A percentile compares a stretch with the other conserved stretches of the same genome.
phyloP scores from a whole-genome alignment of 352 stramenopile genomes.

The Phytophthora podocarpi region DNA sequence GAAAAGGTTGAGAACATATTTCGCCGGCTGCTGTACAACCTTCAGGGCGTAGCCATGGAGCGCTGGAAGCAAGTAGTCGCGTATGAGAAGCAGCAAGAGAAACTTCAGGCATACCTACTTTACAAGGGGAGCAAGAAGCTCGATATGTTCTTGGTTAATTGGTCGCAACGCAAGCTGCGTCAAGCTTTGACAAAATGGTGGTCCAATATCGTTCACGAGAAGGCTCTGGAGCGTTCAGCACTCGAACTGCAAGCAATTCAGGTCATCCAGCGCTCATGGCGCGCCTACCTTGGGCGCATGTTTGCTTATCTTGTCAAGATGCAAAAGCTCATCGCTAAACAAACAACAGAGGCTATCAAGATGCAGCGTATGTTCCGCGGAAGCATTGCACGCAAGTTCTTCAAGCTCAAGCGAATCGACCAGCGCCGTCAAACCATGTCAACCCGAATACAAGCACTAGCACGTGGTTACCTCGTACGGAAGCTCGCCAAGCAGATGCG shows the following conservation, averaged over 20 bases:
- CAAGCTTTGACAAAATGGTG: slow-evolving; percentile 78
- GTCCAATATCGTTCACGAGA: slow-evolving; percentile 52
- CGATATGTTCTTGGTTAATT: slow-evolving; percentile 71
- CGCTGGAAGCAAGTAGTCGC: slow-evolving; percentile 59
- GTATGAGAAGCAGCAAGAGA: slow-evolving; percentile 76
- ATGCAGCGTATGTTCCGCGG: slow-evolving; percentile 72
- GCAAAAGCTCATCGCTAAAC: slow-evolving; percentile 43
- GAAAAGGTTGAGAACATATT: slow-evolving; percentile 84
- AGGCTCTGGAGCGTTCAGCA: slow-evolving; percentile 54
- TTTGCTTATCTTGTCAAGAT: slow-evolving; percentile 54
- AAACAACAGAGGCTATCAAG: slow-evolving; percentile 48
- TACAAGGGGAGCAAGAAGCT: slow-evolving; percentile 85
- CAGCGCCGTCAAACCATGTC: slow-evolving; percentile 47
- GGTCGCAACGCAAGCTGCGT: slow-evolving; percentile 66
- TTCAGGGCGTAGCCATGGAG: slow-evolving; percentile 65
- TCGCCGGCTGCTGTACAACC: slow-evolving; percentile 65
- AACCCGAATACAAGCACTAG: slow-evolving; percentile 57
- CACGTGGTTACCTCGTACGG: slow-evolving; percentile 46
- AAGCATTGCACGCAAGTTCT: slow-evolving; percentile 63
- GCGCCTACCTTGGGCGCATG: slow-evolving; percentile 50
- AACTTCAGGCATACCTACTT: slow-evolving; percentile 69
- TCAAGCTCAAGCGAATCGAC: slow-evolving; percentile 57
- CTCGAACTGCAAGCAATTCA: slow-evolving; percentile 56
- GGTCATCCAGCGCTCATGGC: slow-evolving; percentile 66
- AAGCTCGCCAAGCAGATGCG: slow-evolving; percentile 24